These are phyloP conservation scores for Babesia ovis DNA, from an alignment of 169 alveolate genomes.

Conservation along the genomic window DNA sequence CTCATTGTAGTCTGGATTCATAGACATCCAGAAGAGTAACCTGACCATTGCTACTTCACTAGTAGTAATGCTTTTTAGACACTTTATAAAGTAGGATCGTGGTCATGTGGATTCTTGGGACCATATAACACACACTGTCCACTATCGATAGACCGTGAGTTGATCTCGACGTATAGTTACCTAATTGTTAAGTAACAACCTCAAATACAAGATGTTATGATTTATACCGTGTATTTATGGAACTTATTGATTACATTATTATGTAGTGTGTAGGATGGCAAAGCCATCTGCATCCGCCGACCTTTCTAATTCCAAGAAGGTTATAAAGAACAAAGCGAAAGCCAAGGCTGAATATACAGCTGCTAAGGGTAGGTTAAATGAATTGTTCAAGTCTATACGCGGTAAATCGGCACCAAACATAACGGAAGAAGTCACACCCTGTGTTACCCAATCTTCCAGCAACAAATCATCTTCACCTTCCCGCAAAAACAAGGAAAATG, in stretches of 20 bases:
- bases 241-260: not conserved
- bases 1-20: slow-evolving; percentile 59
- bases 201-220: too few species aligned
- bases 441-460: not conserved
- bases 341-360: not conserved
- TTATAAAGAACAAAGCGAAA: not conserved
- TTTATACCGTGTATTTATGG: too few species aligned
- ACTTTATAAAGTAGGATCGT: too few species aligned
- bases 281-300: not conserved
- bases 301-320: slow-evolving; percentile 4
- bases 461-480: not conserved
- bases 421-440: not conserved
- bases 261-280: slow-evolving; percentile 1
- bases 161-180: too few species aligned
- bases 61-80: too few species aligned
- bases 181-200: too few species aligned
- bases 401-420: not conserved
- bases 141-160: too few species aligned
- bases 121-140: not conserved
- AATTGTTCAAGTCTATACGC: slow-evolving; percentile 9
- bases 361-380: slow-evolving; percentile 16
- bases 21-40: slow-evolving; percentile 56
- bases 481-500: not conserved
- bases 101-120: not conserved
- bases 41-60: slow-evolving; percentile 26